Evolutionary conservation across 1,139 yeast species (phyloP), one percentile per base, ranked within the genome.

Genomic region (Candida sanyaensis): DNA sequence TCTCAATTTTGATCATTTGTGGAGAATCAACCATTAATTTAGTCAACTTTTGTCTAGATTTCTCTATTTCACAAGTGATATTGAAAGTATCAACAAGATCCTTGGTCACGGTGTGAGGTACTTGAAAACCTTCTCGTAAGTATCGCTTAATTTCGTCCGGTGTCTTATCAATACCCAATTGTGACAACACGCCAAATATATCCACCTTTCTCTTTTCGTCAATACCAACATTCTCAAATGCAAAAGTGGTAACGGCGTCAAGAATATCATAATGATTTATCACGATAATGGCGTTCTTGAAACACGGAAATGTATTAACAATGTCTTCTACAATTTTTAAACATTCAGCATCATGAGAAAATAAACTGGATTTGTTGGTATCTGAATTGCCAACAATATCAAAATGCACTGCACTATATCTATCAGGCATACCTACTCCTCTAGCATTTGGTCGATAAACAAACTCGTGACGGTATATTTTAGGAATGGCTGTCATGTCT

Each of bases 191-290:
- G 31, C 84, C 81, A 49, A 89, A 78, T 1, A 92, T 90, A 39
- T 83, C 80, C 7, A 81, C 73, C 46, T 84, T 71, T 55, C 86
- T 92, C 2, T 88, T 86, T 6, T 69, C 75, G 36, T 70, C 69
- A 40, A 84, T 80, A 36, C 86, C 88, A 50, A 89, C 78, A 21
- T 89, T 85, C 48, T 96, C 89, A 62, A 84, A 88, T 10, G 89
- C 87, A 61, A 88, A 77, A 12, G 69, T 61, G 13, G 75, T 57
- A 29, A 91, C 80, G 1, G 88, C 74, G 47, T 88, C 88, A 47
- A 92, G 63, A 30, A 93, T 82, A 58, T 86, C 96, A 55, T 82
- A 79, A 64, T 93, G 98, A 61, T 90, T 92, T 32, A 93, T 65
- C 17, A 87, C 76, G 45, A 92, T 76, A 10, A 86, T 74, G 0